phyloP scores from a whole-genome alignment of 352 stramenopile species.

The Saprolegnia diclina region DNA sequence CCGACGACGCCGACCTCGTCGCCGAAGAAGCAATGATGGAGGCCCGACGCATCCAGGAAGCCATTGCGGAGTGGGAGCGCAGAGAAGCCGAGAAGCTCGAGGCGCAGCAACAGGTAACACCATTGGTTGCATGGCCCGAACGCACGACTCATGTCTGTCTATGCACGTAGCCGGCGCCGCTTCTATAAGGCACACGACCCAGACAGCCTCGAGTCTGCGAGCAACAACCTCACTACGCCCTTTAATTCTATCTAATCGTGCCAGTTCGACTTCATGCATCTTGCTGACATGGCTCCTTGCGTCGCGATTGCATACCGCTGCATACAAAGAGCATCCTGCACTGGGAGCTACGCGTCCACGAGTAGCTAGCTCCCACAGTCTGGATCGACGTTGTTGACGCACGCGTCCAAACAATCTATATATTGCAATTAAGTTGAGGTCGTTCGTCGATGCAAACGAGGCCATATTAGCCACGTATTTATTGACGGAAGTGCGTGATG shows the following conservation, averaged over 20 bases:
- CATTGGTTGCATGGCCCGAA: not conserved
- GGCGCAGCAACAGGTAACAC: conserved; percentile 2
- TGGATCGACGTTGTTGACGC: not conserved
- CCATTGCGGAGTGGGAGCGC: conserved; percentile 51
- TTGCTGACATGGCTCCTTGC: too few species aligned
- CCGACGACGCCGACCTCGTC: conserved; percentile 53
- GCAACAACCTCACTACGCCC: too few species aligned
- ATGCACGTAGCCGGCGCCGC: too few species aligned
- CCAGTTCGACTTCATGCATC: too few species aligned
- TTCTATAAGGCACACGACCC: too few species aligned
- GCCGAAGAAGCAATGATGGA: conserved; percentile 45
- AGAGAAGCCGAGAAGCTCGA: conserved; percentile 27
- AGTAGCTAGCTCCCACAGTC: too few species aligned
- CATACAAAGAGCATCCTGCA: too few species aligned
- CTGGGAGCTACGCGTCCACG: too few species aligned
- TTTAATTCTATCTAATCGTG: too few species aligned
- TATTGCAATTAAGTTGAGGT: not conserved
- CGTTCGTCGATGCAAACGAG: conserved; percentile 4
- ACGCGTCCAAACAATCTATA: conserved; percentile 1
- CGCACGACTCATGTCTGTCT: too few species aligned
- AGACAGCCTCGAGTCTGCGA: too few species aligned
- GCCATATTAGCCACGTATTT: conserved; percentile 34
- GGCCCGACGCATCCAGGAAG: conserved; percentile 40
- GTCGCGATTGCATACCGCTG: too few species aligned
- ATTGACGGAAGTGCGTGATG: conserved; percentile 77